Percentiles rank a stretch among this genome's conserved stretches.
Conservation (phyloP, 164 flowering plant species). For the Tinospora cordifolia region DNA sequence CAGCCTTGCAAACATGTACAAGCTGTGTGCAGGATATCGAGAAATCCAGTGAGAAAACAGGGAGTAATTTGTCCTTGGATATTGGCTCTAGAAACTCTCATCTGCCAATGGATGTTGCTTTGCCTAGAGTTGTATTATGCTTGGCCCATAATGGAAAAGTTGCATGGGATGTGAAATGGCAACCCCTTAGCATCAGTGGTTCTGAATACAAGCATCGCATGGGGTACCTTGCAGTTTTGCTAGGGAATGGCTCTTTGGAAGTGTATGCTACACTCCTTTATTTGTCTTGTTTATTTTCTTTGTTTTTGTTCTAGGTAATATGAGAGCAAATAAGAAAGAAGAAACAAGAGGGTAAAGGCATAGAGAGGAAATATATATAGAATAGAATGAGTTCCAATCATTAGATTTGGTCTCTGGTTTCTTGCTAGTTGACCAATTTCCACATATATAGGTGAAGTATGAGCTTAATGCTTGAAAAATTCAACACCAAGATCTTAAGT, state of each 20-base stretch:
- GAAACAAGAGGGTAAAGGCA: not conserved
- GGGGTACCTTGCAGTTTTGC: constrained; percentile 92
- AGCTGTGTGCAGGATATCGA: constrained; percentile 14
- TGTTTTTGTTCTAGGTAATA: not conserved
- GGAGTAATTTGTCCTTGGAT: constrained; percentile 12
- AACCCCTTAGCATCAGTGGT: constrained; percentile 34
- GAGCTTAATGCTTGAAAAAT: not conserved
- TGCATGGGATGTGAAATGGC: constrained; percentile 98
- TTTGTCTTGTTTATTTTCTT: not conserved
- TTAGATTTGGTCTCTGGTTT: not conserved
- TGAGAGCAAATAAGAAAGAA: not conserved
- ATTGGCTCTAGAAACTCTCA: constrained; percentile 12
- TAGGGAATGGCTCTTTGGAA: constrained; percentile 92
- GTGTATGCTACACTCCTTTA: constrained; percentile 51
- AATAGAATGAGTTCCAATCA: not conserved
- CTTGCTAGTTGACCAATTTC: too few relatives aligned
- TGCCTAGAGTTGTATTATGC: constrained; percentile 68
- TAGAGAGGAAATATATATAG: not conserved
- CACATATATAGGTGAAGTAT: not conserved
- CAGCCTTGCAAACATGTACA: constrained; percentile 6
- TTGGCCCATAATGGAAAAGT: constrained; percentile 95
- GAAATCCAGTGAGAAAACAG: constrained; percentile 3
- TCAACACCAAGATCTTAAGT: not conserved
- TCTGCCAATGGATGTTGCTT: constrained; percentile 37
- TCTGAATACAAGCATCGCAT: constrained; percentile 38